A percentile compares a stretch with the other conserved stretches of the same genome.
Conservation (phyloP, 1,284 basidiomycete species). For the Lentinus polychrous region DNA sequence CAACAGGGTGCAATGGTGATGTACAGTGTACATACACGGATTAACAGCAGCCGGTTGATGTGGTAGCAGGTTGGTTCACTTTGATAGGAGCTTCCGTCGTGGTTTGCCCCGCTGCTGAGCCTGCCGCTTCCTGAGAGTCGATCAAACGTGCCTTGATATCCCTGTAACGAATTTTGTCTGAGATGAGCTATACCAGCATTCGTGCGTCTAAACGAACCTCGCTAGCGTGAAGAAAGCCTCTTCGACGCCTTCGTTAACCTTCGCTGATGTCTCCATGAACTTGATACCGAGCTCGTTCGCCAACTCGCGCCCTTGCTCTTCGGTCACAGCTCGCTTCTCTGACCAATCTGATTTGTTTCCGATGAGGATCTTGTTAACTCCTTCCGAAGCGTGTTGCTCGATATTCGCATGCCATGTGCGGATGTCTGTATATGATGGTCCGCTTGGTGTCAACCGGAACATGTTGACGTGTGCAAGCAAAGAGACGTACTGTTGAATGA, state of each 20-base stretch:
- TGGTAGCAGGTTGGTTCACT: conserved; percentile 52
- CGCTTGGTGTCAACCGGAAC: not conserved
- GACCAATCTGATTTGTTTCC: conserved; percentile 99
- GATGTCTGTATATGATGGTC: conserved; percentile 62
- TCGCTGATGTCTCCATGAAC: conserved; percentile 98
- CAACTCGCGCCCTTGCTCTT: conserved; percentile 77
- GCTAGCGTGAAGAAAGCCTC: conserved; percentile 98
- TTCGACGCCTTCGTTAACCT: conserved; percentile 96
- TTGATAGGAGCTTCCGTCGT: conserved; percentile 51
- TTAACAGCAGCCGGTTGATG: conserved; percentile 52
- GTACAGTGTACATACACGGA: conserved; percentile 20
- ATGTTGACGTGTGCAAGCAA: conserved; percentile 1
- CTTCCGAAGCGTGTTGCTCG: conserved; percentile 97
- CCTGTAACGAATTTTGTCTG: conserved; percentile 33
- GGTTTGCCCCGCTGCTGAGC: conserved; percentile 34
- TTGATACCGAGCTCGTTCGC: conserved; percentile 87
- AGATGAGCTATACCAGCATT: not conserved
- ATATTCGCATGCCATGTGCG: conserved; percentile 99
- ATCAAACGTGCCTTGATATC: conserved; percentile 97
- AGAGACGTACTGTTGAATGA: conserved; percentile 87
- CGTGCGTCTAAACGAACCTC: conserved; percentile 47
- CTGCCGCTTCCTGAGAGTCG: conserved; percentile 82
- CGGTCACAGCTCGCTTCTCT: conserved; percentile 90
- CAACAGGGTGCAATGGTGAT: conserved; percentile 2
- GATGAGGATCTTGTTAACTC: conserved; percentile 98